A percentile compares a stretch with the other conserved stretches of the same genome.
phyloP scores from a whole-genome alignment of 208 protist species.

The Crithidia expoeki region DNA sequence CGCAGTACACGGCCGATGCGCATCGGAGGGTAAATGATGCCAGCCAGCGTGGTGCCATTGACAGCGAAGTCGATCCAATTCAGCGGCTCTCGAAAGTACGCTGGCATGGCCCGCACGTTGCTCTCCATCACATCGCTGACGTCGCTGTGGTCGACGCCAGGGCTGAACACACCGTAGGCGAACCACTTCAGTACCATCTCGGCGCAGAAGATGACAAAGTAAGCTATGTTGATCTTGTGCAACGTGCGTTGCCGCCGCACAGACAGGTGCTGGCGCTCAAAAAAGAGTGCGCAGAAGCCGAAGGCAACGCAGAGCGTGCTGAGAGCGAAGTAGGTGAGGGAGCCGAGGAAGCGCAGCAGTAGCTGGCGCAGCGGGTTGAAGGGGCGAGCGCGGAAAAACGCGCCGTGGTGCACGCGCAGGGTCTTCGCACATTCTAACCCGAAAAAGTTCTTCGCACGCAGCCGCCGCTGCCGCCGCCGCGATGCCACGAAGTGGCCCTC shows the following conservation, averaged over 20 bases:
- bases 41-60: slow-evolving; percentile 46
- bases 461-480: slow-evolving; percentile 9
- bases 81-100: slow-evolving; percentile 50
- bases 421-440: background rate
- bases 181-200: slow-evolving; percentile 69
- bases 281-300: slow-evolving; percentile 61
- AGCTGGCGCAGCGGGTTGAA: slow-evolving; percentile 27
- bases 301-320: slow-evolving; percentile 35
- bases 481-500: background rate
- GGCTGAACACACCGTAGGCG: slow-evolving; percentile 41
- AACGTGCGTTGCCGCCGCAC: slow-evolving; percentile 17
- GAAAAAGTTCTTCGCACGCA: background rate
- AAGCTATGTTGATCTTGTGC: slow-evolving; percentile 42
- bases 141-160: background rate
- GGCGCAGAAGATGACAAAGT: slow-evolving; percentile 49
- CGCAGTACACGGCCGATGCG: slow-evolving; percentile 48
- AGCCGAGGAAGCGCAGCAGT: slow-evolving; percentile 43
- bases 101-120: slow-evolving; percentile 1
- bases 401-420: slow-evolving; percentile 10
- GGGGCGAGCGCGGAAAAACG: slow-evolving; percentile 29
- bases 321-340: slow-evolving; percentile 38
- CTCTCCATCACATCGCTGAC: background rate
- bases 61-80: slow-evolving; percentile 61
- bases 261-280: slow-evolving; percentile 38
- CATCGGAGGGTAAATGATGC: slow-evolving; percentile 45